Evolutionary conservation across 2,329 filamentous ascomycete genomes (phyloP), one percentile per base, ranked within the genome.

Genomic region (Botryosphaeria dothidea): DNA sequence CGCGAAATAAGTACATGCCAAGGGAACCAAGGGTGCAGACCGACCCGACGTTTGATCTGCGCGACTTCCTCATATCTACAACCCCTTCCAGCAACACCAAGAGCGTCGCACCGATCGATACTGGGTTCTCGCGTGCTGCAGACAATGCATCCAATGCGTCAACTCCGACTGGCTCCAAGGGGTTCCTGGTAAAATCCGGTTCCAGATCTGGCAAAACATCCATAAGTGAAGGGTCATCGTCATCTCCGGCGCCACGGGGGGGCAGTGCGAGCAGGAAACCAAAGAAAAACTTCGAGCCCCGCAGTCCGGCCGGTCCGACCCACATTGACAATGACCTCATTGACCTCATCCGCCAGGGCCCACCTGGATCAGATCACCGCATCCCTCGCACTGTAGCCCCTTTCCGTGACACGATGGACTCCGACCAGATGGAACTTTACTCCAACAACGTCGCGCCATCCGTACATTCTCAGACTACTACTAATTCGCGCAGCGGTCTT

Each of bases 341-440:
- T 69, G 93, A 98, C 74, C 98, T 99, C 76, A 96, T 99, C 69
- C 89, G 93, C 51, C 89, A 92, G 74, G 94, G 93, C 0, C 93
- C 93, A 3, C 90, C 91, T 0, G 84, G 81, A 75, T 83, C 84
- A 27, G 85, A 86, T 67, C 91, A 88, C 66, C 88, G 92, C 25
- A 95, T 96, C 67, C 90, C 92, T 46, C 88, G 91, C 19, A 87
- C 86, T n/a, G 89, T 95, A 13, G 92, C 93, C 9, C 92, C 93
- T 1, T 96, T 96, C 81, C 86, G 92, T 62, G 89, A 85, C 38
- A 94, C 92, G 0, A 90, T 93, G 84, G 93, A 96, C 75, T 93
- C 92, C 11, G 92, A 96, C 70, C 90, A 95, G 74, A 72, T 65
- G 51, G 62, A 65, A 34, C 48, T 56, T 31, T 66, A 45, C n/a